These are phyloP conservation scores for Suaeda aralocaspica DNA, from an alignment of 148 eudicot species.

Conservation along the genomic window DNA sequence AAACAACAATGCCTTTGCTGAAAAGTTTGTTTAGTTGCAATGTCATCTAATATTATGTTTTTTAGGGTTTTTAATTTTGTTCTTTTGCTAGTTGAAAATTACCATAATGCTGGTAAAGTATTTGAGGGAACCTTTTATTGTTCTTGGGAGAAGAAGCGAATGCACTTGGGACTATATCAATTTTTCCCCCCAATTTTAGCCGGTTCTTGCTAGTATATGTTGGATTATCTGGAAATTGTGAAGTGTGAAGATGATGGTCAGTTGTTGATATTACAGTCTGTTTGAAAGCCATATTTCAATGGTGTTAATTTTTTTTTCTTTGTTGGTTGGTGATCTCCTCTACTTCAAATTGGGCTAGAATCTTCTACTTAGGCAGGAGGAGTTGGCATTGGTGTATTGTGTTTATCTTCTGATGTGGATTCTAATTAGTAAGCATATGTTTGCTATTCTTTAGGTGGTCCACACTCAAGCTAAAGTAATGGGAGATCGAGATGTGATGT, in stretches of 20 bases:
- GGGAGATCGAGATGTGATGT: constrained; percentile 86
- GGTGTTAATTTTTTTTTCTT: no score
- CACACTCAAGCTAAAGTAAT: constrained; percentile 94
- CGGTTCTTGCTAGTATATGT: not conserved
- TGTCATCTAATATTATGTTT: not conserved
- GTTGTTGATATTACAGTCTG: not conserved
- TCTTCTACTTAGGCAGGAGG: not conserved
- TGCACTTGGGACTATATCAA: not conserved
- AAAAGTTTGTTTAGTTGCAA: not conserved
- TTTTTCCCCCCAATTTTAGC: not conserved
- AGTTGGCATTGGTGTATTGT: not conserved
- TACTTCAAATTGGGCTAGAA: no score
- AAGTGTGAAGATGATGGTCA: not conserved
- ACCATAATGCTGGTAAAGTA: not conserved
- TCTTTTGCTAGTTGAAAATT: not conserved
- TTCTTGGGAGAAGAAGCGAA: not conserved
- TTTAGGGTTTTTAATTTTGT: not conserved
- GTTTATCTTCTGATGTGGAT: not conserved
- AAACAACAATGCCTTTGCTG: not conserved
- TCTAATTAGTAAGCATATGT: not conserved
- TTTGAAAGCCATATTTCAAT: not conserved
- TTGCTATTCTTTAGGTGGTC: constrained; percentile 54
- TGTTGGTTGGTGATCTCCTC: no score
- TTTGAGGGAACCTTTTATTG: not conserved
- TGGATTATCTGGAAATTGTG: not conserved